Evolutionary conservation across 768 basidiomycete genomes (phyloP).

Genomic region (Tephrocybe sp.): DNA sequence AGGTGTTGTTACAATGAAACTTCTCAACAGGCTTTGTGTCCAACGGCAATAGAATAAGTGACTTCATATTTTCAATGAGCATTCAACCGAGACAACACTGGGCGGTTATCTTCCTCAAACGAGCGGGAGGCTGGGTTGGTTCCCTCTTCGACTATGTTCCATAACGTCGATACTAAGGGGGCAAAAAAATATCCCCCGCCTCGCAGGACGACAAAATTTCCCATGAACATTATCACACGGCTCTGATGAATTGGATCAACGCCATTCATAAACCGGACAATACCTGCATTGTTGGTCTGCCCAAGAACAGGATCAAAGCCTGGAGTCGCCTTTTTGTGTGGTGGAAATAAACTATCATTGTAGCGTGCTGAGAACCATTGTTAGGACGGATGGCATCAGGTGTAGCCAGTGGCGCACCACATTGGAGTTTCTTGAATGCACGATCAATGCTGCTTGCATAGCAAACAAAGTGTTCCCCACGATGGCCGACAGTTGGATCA

Average conservation of each 20-base stretch:
- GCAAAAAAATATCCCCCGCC: conserved; percentile 28
- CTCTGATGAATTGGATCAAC: neutral
- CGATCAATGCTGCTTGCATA: conserved; percentile 19
- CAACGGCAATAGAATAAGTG: no score
- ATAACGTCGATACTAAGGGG: conserved; percentile 22
- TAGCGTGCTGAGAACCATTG: conserved; percentile 6
- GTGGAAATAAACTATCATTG: conserved; percentile 14
- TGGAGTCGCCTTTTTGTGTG: conserved; percentile 12
- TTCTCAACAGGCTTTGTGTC: no score
- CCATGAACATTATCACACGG: neutral
- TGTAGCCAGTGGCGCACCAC: conserved; percentile 2
- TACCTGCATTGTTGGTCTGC: conserved; percentile 5
- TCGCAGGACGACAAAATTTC: conserved; percentile 12
- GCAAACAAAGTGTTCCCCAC: conserved; percentile 14
- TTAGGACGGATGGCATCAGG: neutral
- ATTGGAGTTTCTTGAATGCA: conserved; percentile 14
- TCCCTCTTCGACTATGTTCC: no score
- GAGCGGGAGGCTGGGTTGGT: no score
- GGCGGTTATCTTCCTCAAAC: no score
- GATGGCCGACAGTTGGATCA: neutral
- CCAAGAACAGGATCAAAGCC: conserved; percentile 18
- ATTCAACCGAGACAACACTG: no score
- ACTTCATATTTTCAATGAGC: no score
- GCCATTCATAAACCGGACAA: conserved; percentile 13
- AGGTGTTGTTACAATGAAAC: no score